These are phyloP conservation scores for Verticillium longisporum DNA, from an alignment of 2,329 filamentous ascomycete genomes.

Conservation along the genomic window DNA sequence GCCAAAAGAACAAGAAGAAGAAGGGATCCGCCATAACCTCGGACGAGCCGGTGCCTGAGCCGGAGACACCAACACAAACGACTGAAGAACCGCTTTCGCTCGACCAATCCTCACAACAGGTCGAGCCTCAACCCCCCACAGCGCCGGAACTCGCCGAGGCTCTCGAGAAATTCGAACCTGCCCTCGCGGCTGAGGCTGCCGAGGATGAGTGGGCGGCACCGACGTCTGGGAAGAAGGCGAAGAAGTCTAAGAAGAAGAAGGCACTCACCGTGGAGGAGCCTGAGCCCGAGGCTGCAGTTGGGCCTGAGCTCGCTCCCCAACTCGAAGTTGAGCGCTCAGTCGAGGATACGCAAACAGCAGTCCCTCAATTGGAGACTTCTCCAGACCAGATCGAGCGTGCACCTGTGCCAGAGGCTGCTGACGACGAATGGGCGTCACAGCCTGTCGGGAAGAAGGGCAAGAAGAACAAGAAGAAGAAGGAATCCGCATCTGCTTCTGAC, in stretches of 20 bases:
- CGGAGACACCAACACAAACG: background rate
- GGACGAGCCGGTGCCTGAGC: background rate
- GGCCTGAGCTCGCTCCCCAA: background rate
- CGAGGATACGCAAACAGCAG: background rate
- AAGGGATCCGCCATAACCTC: background rate
- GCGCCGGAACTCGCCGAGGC: background rate
- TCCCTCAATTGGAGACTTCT: background rate
- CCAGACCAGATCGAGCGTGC: background rate
- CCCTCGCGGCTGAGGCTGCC: slow-evolving; percentile 2
- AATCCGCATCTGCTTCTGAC: background rate
- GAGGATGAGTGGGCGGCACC: slow-evolving; percentile 10
- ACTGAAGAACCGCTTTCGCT: background rate
- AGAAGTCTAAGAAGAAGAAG: slow-evolving; percentile 12
- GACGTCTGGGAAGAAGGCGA: slow-evolving; percentile 14
- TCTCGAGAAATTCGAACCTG: background rate
- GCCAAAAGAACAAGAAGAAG: slow-evolving; percentile 12
- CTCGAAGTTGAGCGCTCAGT: background rate
- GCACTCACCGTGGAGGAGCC: background rate
- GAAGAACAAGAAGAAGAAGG: slow-evolving; percentile 10
- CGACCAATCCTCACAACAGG: slow-evolving; percentile 1
- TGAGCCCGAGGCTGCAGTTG: background rate
- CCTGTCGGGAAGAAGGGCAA: slow-evolving; percentile 15
- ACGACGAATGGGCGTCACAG: slow-evolving; percentile 9
- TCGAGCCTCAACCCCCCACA: background rate
- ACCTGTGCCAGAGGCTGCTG: slow-evolving; percentile 4